Percentiles rank a stretch among this genome's conserved stretches.
Evolutionary conservation across 768 basidiomycete genomes (phyloP).

Genomic region (Fomitopsis pulvina): DNA sequence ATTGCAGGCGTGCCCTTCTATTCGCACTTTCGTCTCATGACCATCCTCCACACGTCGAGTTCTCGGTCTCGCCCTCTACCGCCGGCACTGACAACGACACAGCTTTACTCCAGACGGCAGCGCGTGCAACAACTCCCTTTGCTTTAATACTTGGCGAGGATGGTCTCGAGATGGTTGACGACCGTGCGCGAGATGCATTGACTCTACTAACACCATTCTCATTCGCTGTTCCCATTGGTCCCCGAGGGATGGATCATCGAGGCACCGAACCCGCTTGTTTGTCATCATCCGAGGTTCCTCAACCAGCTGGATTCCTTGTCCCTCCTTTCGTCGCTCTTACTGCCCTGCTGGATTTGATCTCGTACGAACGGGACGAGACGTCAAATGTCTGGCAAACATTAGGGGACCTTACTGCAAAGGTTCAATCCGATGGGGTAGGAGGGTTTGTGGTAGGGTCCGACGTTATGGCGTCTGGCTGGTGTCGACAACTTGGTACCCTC

Average conservation of each 20-base stretch:
- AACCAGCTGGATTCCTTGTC: constrained; percentile 42
- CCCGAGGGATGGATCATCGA: constrained; percentile 25
- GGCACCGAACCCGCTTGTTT: constrained; percentile 13
- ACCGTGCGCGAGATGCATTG: constrained; percentile 31
- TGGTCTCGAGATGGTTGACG: constrained; percentile 32
- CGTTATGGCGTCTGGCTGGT: constrained; percentile 6
- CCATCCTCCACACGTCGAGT: constrained; percentile 31
- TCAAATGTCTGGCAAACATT: constrained; percentile 24
- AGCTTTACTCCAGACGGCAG: constrained; percentile 30
- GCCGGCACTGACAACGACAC: constrained; percentile 14
- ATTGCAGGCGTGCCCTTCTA: constrained; percentile 32
- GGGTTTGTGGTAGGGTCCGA: constrained; percentile 28
- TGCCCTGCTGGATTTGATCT: constrained; percentile 12
- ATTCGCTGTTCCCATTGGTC: constrained; percentile 34
- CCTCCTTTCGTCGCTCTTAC: constrained; percentile 55
- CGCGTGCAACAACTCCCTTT: constrained; percentile 40
- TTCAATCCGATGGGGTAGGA: constrained; percentile 26
- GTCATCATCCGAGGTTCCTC: constrained; percentile 23
- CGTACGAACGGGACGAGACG: not conserved
- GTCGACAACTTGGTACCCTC: constrained; percentile 4
- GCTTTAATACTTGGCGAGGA: constrained; percentile 44
- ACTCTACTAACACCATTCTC: constrained; percentile 30
- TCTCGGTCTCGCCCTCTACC: constrained; percentile 32
- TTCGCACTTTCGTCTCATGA: constrained; percentile 22
- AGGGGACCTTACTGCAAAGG: constrained; percentile 21